phyloP scores from a whole-genome alignment of 2,329 filamentous ascomycete genomes.

The Alternaria conjuncta region DNA sequence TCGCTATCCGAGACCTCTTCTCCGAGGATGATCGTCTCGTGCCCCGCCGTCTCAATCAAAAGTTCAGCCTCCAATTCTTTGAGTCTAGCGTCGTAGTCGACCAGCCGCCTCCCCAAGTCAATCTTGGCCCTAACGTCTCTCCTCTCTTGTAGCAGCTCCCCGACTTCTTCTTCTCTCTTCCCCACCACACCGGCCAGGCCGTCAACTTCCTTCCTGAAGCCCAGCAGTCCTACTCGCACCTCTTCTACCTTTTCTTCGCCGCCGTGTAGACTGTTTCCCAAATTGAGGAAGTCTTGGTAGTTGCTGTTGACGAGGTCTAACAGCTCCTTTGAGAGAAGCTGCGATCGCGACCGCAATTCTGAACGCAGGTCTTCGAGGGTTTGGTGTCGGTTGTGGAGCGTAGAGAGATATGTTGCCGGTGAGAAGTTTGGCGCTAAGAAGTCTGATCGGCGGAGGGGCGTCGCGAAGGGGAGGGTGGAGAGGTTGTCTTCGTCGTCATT shows the following conservation, averaged over 20 bases:
- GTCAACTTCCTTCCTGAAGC: constrained; percentile 82
- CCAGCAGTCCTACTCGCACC: constrained; percentile 83
- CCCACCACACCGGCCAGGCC: constrained; percentile 72
- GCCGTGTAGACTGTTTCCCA: constrained; percentile 81
- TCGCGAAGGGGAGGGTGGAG: constrained; percentile 81
- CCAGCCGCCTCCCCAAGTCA: constrained; percentile 64
- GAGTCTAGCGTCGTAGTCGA: constrained; percentile 71
- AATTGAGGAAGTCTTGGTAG: constrained; percentile 86
- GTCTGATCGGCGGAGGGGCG: constrained; percentile 79
- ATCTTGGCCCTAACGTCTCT: constrained; percentile 70
- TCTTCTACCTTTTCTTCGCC: constrained; percentile 93
- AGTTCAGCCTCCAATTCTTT: constrained; percentile 68
- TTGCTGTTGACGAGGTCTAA: constrained; percentile 95
- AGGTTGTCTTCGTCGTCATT: constrained; percentile 63
- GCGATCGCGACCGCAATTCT: constrained; percentile 81
- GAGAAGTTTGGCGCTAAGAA: constrained; percentile 81
- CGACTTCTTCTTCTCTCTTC: constrained; percentile 68
- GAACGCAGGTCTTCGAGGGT: constrained; percentile 91
- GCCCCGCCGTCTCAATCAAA: constrained; percentile 55
- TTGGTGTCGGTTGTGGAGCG: constrained; percentile 85
- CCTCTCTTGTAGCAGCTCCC: constrained; percentile 70
- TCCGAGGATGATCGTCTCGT: constrained; percentile 16
- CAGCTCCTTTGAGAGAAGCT: constrained; percentile 82
- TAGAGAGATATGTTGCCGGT: constrained; percentile 81
- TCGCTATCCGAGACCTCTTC: constrained; percentile 24